phyloP scores from a whole-genome alignment of 805 yeast genomes.

The Lachancea thermotolerans region DNA sequence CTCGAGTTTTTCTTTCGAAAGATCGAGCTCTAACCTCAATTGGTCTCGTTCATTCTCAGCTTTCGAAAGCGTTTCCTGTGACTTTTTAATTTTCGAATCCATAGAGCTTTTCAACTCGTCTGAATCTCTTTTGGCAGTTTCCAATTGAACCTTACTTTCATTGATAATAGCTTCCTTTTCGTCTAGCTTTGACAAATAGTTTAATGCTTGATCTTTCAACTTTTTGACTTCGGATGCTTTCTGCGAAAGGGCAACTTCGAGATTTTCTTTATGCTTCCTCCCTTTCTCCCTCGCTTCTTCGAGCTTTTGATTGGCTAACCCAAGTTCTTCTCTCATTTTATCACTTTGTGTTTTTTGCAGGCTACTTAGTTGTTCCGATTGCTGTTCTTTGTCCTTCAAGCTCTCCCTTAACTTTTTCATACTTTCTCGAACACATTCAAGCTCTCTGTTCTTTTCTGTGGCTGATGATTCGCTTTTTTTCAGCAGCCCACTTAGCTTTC shows the following conservation, averaged over 20 bases:
- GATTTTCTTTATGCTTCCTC: too few relatives aligned
- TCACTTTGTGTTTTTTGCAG: background rate
- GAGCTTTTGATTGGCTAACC: background rate
- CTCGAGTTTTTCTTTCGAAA: too few relatives aligned
- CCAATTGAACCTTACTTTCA: too few relatives aligned
- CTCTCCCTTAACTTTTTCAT: background rate
- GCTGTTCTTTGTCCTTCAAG: conserved; percentile 1
- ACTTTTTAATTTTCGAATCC: background rate
- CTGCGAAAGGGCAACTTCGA: background rate
- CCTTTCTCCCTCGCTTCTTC: too few relatives aligned
- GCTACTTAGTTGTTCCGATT: conserved; percentile 2
- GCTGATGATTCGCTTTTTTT: conserved; percentile 4
- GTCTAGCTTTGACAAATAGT: background rate
- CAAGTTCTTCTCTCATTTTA: background rate
- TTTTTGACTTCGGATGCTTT: background rate
- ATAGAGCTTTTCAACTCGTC: background rate
- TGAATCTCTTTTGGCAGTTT: too few relatives aligned
- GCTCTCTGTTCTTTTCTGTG: background rate
- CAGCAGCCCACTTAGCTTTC: background rate
- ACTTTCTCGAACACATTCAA: background rate
- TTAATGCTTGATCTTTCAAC: background rate
- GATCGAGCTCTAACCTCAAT: too few relatives aligned
- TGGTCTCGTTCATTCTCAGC: too few relatives aligned
- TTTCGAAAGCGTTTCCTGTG: too few relatives aligned
- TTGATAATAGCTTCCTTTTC: background rate